These are phyloP conservation scores for Hansenula sp. DNA, from an alignment of 1,139 yeast species.

Conservation along the genomic window DNA sequence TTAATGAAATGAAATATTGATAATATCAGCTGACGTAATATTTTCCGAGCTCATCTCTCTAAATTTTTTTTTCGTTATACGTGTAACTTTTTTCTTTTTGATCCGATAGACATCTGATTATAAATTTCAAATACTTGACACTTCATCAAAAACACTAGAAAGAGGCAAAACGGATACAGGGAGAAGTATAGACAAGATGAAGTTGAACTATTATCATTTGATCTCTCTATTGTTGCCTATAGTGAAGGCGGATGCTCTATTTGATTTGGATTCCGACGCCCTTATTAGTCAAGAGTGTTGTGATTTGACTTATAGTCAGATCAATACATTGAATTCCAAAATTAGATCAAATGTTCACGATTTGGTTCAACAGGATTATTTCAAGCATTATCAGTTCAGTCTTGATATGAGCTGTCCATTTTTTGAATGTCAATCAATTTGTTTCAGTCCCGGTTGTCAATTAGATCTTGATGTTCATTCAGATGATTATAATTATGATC, in stretches of 20 bases:
- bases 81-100: neutral
- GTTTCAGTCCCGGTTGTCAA: slow-evolving; percentile 92
- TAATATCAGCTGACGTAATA: neutral
- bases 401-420: slow-evolving; percentile 85
- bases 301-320: slow-evolving; percentile 49
- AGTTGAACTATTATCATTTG: neutral
- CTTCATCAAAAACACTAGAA: neutral
- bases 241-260: slow-evolving; percentile 23
- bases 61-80: no score
- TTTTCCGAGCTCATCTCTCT: no score
- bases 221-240: slow-evolving; percentile 1
- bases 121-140: neutral
- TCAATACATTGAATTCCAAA: slow-evolving; percentile 44
- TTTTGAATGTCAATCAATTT: slow-evolving; percentile 74
- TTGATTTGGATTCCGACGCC: slow-evolving; percentile 29
- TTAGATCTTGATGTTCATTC: slow-evolving; percentile 60
- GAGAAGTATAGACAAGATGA: neutral
- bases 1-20: neutral
- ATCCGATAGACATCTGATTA: neutral
- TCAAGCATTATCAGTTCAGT: slow-evolving; percentile 83
- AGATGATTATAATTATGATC: slow-evolving; percentile 62
- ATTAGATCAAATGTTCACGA: slow-evolving; percentile 51
- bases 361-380: slow-evolving; percentile 66
- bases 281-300: slow-evolving; percentile 33
- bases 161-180: no score